Base-by-base conservation (phyloP, 495 filamentous ascomycete species). In the Lepidopterella palustris region DNA sequence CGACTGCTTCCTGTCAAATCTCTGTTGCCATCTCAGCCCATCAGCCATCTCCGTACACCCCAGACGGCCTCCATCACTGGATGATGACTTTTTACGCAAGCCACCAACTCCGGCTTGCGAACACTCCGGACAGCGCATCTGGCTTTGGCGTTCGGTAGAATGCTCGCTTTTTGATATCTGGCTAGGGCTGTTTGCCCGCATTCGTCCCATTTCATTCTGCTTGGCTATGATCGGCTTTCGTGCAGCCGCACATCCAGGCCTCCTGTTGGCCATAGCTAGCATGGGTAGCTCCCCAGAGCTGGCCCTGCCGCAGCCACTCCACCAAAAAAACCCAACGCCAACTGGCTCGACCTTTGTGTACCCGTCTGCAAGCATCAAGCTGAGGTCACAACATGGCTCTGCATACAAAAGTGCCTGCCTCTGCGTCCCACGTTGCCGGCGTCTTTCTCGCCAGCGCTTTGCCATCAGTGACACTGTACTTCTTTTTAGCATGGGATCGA, bases 351-450 rank as follows among this genome's bases (percentile, higher is more conserved):
- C 10, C n/a, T 6, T 27, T 23, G 9, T n/a, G 11, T 11, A 24
- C 32, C 29, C 45, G 9, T n/a, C 45, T 47, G 55, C 60, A 48
- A 58, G 31, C 60, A 50, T 20, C 26, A 55, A 55, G 61, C 61
- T 64, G 62, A 64, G 62, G 52, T 64, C 61, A 53, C 61, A 51
- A 60, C 57, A 31, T 55, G 56, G 32, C 25, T 51, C 31, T 24
- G 25, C 23, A 49, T 56, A 60, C 53, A 60, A 26, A 60, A 60
- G 57, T 11, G 31, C 47, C 53, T 18, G 26, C 53, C 4, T 57
- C 47, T n/a, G n/a, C n/a, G 40, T 57, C 32, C 52, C 57, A 55
- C 39, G 20, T 25, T 1, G 18, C 4, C 52, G 54, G 21, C 32
- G 40, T 21, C 15, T 59, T 8, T 63, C 45, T 55, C 40, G 26